Percentiles rank a stretch among this genome's conserved stretches.
These are phyloP conservation scores for Fusarium sp. DNA, from an alignment of 2,329 filamentous ascomycete genomes.

Conservation along the genomic window DNA sequence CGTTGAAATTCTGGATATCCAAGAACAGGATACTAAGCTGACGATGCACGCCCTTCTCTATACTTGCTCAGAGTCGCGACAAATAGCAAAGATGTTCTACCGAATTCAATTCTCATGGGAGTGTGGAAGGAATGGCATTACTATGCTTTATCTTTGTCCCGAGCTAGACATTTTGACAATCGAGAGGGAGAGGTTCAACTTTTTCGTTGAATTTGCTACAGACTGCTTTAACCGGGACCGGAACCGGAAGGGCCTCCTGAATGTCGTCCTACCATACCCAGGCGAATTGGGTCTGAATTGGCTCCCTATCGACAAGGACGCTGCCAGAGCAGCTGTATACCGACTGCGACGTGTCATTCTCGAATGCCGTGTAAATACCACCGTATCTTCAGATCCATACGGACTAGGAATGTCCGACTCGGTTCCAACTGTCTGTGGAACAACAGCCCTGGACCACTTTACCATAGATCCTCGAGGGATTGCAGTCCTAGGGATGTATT, in stretches of 20 bases:
- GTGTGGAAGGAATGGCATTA: not conserved
- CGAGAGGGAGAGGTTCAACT: fast-evolving
- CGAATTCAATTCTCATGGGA: not conserved
- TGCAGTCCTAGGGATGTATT: no score
- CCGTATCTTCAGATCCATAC: no score
- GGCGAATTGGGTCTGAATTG: fast-evolving
- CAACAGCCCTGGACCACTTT: not conserved
- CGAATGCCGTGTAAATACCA: fast-evolving
- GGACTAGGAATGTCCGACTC: no score
- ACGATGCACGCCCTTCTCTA: not conserved
- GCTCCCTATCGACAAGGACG: no score
- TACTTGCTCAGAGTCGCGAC: not conserved
- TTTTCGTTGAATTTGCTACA: fast-evolving
- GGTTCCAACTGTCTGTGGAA: not conserved
- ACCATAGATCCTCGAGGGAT: not conserved
- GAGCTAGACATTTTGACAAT: not conserved
- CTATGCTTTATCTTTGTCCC: not conserved
- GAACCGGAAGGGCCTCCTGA: not conserved
- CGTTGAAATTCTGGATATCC: no score
- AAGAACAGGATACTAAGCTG: not conserved
- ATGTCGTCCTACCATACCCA: not conserved
- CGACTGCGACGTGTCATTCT: not conserved
- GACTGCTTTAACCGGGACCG: not conserved
- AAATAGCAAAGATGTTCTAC: not conserved
- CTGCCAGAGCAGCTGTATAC: not conserved